Evolutionary conservation across 306 rosid species (phyloP).

Genomic region (Ammopiptanthus mongolicus): DNA sequence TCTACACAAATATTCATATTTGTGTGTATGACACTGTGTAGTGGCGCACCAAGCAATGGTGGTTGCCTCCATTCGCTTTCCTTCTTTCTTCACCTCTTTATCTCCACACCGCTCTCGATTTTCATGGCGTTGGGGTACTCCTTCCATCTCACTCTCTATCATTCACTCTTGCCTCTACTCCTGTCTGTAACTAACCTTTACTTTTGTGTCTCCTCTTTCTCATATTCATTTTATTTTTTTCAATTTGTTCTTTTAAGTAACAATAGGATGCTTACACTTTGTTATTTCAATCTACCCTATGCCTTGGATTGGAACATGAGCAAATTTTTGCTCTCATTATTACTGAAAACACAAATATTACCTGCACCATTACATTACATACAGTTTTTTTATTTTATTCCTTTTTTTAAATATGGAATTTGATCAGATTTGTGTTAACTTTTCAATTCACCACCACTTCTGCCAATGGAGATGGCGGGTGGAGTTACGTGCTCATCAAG

Average conservation of each 20-base stretch:
- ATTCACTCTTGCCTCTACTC: slow-evolving; percentile 10
- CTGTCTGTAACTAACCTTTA: background rate
- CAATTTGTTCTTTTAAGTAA: background rate
- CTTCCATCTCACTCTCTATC: slow-evolving; percentile 32
- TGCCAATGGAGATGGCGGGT: slow-evolving; percentile 23
- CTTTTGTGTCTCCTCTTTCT: background rate
- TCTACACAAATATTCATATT: too few species aligned
- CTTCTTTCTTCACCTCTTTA: slow-evolving; percentile 40
- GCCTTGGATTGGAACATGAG: background rate
- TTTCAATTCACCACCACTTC: slow-evolving; percentile 31
- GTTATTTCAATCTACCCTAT: background rate
- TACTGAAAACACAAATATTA: too few species aligned
- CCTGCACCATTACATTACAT: too few species aligned
- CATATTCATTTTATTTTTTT: background rate
- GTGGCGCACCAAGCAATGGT: slow-evolving; percentile 29
- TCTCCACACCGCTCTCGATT: slow-evolving; percentile 27
- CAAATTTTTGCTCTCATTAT: background rate
- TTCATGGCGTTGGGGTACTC: slow-evolving; percentile 26
- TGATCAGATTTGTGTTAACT: slow-evolving; percentile 19
- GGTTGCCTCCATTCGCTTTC: slow-evolving; percentile 49
- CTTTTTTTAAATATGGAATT: too few species aligned
- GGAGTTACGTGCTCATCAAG: slow-evolving; percentile 24
- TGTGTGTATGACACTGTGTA: too few species aligned
- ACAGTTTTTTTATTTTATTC: too few species aligned
- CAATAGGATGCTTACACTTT: background rate